Evolutionary conservation across 306 rosid species (phyloP).

Genomic region (Adenanthera pavonina): DNA sequence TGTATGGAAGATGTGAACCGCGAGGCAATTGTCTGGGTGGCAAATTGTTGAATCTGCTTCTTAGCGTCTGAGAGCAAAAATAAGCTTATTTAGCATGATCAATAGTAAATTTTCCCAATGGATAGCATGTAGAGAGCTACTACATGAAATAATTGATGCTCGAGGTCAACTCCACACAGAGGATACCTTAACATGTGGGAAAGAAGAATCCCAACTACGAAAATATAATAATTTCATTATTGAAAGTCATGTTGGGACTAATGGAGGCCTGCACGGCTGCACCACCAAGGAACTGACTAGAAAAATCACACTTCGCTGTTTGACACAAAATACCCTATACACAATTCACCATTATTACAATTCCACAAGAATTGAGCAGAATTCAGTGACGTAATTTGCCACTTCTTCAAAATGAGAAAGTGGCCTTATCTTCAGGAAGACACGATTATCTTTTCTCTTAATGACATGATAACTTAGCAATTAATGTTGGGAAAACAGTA

Average conservation of each 20-base stretch:
- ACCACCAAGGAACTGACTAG: not conserved
- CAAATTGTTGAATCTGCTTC: slow-evolving; percentile 88
- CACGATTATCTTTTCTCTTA: not conserved
- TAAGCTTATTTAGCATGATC: slow-evolving; percentile 22
- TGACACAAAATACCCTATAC: slow-evolving; percentile 3
- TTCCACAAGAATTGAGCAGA: not conserved
- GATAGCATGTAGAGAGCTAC: not conserved
- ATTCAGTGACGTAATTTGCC: not conserved
- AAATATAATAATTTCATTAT: not conserved
- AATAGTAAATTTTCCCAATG: not conserved
- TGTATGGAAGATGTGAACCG: slow-evolving; percentile 73
- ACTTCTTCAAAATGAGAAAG: not conserved
- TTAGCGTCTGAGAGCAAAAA: slow-evolving; percentile 71
- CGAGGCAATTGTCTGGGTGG: slow-evolving; percentile 72
- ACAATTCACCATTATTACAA: not conserved
- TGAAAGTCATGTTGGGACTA: not conserved
- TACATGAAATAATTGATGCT: not conserved
- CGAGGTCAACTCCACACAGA: not conserved
- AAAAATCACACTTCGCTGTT: not conserved
- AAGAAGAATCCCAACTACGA: not conserved
- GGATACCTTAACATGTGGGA: not conserved
- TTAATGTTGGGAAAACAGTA: not conserved
- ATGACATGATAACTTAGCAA: not conserved
- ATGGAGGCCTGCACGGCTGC: not conserved
- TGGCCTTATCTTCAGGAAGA: not conserved